phyloP scores from a whole-genome alignment of 2,329 filamentous ascomycete genomes.

The Penicillium sclerotigenum region DNA sequence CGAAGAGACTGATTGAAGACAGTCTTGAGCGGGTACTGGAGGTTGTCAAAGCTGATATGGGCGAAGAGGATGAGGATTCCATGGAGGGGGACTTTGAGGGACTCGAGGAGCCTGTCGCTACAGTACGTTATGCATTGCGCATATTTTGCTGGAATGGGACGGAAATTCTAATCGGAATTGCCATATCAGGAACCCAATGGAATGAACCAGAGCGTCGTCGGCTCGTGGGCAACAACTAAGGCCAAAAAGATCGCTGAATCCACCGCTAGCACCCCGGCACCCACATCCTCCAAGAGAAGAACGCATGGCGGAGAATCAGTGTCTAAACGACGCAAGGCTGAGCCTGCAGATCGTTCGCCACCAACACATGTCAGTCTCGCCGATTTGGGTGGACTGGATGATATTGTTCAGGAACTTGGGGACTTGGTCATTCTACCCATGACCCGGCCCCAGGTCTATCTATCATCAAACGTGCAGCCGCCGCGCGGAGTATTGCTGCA shows the following conservation, averaged over 20 bases:
- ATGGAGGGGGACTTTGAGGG: constrained; percentile 52
- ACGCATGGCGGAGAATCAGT: constrained; percentile 64
- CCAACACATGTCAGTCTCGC: constrained; percentile 65
- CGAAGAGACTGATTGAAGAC: constrained; percentile 77
- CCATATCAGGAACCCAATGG: constrained; percentile 52
- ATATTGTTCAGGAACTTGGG: constrained; percentile 66
- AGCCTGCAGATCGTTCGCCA: constrained; percentile 59
- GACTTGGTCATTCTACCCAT: constrained; percentile 72
- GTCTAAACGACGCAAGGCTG: constrained; percentile 62
- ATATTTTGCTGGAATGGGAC: not conserved
- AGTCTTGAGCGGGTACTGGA: constrained; percentile 79
- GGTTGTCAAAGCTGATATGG: constrained; percentile 65
- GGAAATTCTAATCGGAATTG: not conserved
- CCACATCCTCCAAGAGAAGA: constrained; percentile 51
- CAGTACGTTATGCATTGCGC: constrained; percentile 31
- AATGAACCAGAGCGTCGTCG: constrained; percentile 64
- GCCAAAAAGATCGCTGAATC: constrained; percentile 33
- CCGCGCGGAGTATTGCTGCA: constrained; percentile 74
- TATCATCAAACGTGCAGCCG: constrained; percentile 63
- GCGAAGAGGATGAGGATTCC: constrained; percentile 52
- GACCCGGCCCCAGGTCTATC: constrained; percentile 63
- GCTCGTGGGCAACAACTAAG: constrained; percentile 53
- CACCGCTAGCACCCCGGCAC: constrained; percentile 19
- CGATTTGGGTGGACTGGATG: constrained; percentile 74
- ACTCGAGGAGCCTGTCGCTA: constrained; percentile 39